A percentile compares a stretch with the other conserved stretches of the same genome.
Conservation (phyloP, 331 rosid species). For the Saraca asoca region DNA sequence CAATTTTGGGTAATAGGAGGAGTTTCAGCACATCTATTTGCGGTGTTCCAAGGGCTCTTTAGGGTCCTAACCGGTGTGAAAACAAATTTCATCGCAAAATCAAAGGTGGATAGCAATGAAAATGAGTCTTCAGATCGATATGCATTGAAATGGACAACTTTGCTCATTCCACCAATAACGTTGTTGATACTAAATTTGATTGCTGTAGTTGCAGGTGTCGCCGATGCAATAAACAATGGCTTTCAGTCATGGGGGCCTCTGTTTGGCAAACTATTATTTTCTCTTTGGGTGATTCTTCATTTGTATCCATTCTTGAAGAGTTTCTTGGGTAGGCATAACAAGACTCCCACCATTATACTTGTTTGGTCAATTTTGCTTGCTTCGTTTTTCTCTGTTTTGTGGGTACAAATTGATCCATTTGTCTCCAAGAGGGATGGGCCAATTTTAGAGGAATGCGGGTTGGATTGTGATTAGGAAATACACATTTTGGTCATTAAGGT, state of each 20-base stretch:
- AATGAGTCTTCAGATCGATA: constrained; percentile 56
- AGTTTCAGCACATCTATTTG: too few relatives aligned
- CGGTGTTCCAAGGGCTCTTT: too few relatives aligned
- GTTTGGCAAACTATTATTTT: constrained; percentile 68
- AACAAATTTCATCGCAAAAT: too few relatives aligned
- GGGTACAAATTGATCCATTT: constrained; percentile 92
- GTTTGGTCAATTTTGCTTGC: constrained; percentile 91
- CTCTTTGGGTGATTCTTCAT: constrained; percentile 77
- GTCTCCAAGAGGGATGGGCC: constrained; percentile 54
- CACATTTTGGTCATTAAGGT: background rate
- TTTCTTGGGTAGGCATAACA: constrained; percentile 61
- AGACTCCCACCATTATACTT: constrained; percentile 77
- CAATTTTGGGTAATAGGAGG: too few relatives aligned
- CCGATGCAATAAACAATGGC: constrained; percentile 77
- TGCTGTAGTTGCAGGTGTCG: constrained; percentile 71
- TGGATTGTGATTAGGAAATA: constrained; percentile 71
- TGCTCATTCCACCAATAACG: constrained; percentile 75
- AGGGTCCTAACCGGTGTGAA: too few relatives aligned
- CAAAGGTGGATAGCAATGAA: too few relatives aligned
- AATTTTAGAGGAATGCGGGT: constrained; percentile 77
- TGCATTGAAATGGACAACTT: constrained; percentile 70
- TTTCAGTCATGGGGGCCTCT: constrained; percentile 82
- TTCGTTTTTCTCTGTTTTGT: constrained; percentile 67
- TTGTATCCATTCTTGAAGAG: constrained; percentile 86
- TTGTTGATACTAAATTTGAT: constrained; percentile 65